Conservation (phyloP, 2,329 filamentous ascomycete genomes). For the Calonectria naviculata region DNA sequence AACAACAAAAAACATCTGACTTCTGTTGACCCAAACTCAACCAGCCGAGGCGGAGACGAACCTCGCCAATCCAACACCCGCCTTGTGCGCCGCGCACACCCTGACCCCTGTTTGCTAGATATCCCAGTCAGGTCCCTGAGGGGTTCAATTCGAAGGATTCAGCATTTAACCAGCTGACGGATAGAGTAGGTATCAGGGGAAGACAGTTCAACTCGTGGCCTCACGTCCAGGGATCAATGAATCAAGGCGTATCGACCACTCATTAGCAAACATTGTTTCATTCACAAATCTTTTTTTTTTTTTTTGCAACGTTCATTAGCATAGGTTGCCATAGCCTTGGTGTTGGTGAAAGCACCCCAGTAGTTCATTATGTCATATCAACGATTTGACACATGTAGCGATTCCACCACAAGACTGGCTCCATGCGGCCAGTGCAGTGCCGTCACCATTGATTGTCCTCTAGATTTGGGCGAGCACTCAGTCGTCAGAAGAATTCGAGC, state of each 20-base stretch:
- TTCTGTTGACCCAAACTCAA: neutral
- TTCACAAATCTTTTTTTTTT: neutral
- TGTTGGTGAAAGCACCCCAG: too few species aligned
- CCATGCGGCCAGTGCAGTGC: too few species aligned
- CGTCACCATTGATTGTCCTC: too few species aligned
- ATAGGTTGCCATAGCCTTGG: neutral
- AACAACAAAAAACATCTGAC: conserved; percentile 13
- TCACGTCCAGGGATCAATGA: neutral
- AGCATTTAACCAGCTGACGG: too few species aligned
- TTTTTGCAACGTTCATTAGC: too few species aligned
- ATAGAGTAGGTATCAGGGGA: neutral
- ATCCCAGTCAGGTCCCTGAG: neutral
- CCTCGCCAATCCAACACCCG: conserved; percentile 17
- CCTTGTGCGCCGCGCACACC: conserved; percentile 8
- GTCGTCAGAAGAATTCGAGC: too few species aligned
- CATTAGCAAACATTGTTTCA: too few species aligned
- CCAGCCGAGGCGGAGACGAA: conserved; percentile 21
- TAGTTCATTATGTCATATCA: too few species aligned
- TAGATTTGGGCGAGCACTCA: too few species aligned
- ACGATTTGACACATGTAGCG: too few species aligned
- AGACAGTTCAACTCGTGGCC: neutral
- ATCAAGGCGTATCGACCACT: neutral
- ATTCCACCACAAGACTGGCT: too few species aligned
- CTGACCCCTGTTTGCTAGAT: neutral
- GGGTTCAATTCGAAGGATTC: conserved; percentile 5